A percentile compares a stretch with the other conserved stretches of the same genome.
These are phyloP conservation scores for Phytophthora fragariae DNA, from an alignment of 352 stramenopile genomes.

Conservation along the genomic window DNA sequence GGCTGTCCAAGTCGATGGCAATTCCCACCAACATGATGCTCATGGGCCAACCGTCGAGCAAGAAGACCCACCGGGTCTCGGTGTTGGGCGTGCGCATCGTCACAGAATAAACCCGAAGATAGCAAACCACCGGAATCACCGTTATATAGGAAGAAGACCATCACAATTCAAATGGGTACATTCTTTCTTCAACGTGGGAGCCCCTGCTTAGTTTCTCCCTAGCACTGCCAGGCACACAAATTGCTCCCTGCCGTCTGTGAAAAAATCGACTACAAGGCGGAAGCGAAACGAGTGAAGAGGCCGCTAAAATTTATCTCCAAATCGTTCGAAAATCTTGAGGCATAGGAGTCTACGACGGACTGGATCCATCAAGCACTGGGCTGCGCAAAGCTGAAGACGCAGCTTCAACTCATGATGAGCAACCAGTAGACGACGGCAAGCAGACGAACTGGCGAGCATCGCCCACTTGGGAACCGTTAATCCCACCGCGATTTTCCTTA, in stretches of 20 bases:
- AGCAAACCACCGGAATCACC: no score
- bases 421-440: neutral
- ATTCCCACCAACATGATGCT: slow-evolving; percentile 92
- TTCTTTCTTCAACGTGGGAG: no score
- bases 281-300: no score
- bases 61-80: slow-evolving; percentile 82
- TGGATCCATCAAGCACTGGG: neutral
- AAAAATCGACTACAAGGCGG: neutral
- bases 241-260: no score
- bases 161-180: no score
- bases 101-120: slow-evolving; percentile 44
- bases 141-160: no score
- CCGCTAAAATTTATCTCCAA: no score
- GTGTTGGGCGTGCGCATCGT: slow-evolving; percentile 83
- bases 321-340: neutral
- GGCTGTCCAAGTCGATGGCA: slow-evolving; percentile 68
- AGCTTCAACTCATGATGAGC: neutral
- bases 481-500: no score
- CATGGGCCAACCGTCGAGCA: slow-evolving; percentile 82
- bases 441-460: neutral
- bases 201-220: no score
- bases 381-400: neutral
- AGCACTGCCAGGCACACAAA: no score
- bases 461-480: no score
- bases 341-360: neutral